phyloP scores from a whole-genome alignment of 2,329 filamentous ascomycete genomes.

The Beauveria medogensis region DNA sequence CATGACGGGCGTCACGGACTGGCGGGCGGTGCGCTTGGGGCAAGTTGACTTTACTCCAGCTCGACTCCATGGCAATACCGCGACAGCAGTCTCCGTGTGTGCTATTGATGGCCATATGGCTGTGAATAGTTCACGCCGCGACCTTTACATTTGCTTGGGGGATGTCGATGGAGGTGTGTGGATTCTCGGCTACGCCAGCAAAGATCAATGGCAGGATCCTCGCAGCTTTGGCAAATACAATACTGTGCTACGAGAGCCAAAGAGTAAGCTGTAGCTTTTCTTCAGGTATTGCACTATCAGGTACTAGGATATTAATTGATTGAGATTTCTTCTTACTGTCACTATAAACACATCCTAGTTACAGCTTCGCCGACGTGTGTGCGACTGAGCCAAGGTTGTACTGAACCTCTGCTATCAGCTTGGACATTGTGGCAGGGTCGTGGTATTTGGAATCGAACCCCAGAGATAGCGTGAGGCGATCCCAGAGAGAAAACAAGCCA shows the following conservation, averaged over 20 bases:
- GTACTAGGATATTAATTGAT: background rate
- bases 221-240: background rate
- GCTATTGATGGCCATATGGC: background rate
- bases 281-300: background rate
- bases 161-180: background rate
- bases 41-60: background rate
- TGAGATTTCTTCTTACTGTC: background rate
- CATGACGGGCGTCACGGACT: background rate
- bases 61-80: background rate
- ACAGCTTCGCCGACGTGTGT: background rate
- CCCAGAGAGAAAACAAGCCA: background rate
- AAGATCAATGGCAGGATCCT: background rate
- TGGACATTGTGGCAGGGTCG: background rate
- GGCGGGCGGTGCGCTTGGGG: background rate
- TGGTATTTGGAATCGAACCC: slow-evolving; percentile 2
- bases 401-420: background rate
- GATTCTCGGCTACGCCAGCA: background rate
- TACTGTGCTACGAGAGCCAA: background rate
- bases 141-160: background rate
- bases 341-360: background rate
- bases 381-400: background rate
- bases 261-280: background rate
- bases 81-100: background rate
- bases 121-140: background rate
- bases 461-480: background rate